Conservation (phyloP, 2,329 filamentous ascomycete genomes). For the Leptographium galeiforme region DNA sequence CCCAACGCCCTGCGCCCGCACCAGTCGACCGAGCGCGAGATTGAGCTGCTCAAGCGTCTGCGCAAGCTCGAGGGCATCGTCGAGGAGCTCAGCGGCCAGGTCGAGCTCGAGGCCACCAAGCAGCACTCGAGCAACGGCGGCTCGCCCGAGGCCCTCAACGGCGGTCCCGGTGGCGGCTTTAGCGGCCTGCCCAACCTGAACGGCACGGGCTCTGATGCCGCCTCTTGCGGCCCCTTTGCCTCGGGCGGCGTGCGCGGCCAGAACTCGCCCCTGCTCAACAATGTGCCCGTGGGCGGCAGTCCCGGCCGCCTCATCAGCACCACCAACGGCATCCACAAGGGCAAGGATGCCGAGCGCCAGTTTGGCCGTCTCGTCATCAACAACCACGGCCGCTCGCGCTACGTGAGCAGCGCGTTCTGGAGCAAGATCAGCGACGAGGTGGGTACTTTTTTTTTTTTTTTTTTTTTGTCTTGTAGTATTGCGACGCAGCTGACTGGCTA, state of each 20-base stretch:
- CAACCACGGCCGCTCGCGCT: slow-evolving; percentile 53
- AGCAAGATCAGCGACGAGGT: slow-evolving; percentile 64
- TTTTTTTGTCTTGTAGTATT: neutral
- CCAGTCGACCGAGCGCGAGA: slow-evolving; percentile 46
- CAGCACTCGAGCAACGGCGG: slow-evolving; percentile 19
- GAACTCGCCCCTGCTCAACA: slow-evolving; percentile 4
- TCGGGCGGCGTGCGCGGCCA: slow-evolving; percentile 2
- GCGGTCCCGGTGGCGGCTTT: neutral
- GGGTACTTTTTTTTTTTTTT: slow-evolving; percentile 4
- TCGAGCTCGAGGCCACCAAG: slow-evolving; percentile 38
- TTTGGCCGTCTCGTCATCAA: slow-evolving; percentile 60
- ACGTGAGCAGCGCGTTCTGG: slow-evolving; percentile 68
- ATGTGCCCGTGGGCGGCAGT: slow-evolving; percentile 1
- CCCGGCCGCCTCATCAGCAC: slow-evolving; percentile 10
- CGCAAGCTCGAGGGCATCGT: slow-evolving; percentile 66
- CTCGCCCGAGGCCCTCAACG: slow-evolving; percentile 22
- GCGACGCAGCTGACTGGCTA: neutral
- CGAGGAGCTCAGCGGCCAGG: slow-evolving; percentile 51
- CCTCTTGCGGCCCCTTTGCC: neutral
- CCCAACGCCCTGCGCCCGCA: slow-evolving; percentile 43
- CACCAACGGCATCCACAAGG: slow-evolving; percentile 8
- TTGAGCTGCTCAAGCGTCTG: slow-evolving; percentile 59
- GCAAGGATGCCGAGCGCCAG: slow-evolving; percentile 31
- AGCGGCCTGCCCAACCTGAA: neutral
- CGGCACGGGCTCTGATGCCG: neutral